Evolutionary conservation across 2,329 filamentous ascomycete species (phyloP), one percentile per base, ranked within the genome.

Genomic region (Myriosclerotinia duriaeana): DNA sequence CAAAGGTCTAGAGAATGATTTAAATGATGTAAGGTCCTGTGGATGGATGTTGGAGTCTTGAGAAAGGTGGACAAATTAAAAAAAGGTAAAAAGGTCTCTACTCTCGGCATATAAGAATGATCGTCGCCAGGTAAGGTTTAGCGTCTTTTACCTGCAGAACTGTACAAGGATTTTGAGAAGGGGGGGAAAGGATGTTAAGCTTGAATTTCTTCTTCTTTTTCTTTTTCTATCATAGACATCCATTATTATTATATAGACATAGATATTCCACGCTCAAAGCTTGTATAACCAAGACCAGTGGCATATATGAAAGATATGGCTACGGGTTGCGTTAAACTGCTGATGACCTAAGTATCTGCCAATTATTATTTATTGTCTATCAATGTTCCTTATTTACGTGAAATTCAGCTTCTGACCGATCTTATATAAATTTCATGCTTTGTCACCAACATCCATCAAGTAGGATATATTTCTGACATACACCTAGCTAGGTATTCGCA

Each of bases 21-120:
- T n/a, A 8, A 26, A 46, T 59, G 55, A 59, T 59, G 55, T n/a
- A 46, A 58, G 40, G 40, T 14, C 20, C 42, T 17, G 22, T 58
- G n/a, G n/a, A n/a, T 44, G 14, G 40, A 3, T 26, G 8, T 55
- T 40, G 55, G 54, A 15, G 30, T 12, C 22, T 34, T 46, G 44
- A 48, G 17, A 44, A 55, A 48, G 7, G 46, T 20, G 46, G 46
- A 8, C 46, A 48, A 22, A 22, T 48, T 48, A 20, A 48, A 7
- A 48, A 48, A 48, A 48, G 40, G 12, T 44, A 5, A 44, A 44
- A 46, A 44, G 30, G 30, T 48, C 42, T 48, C 42, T 20, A 3
- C 42, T 46, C 46, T 60, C 44, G 30, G 54, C 54, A 58, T 38
- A 58, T 22, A 30, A 30, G 54, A 58, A 44, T 42, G 54, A 56